phyloP scores from a whole-genome alignment of 1,284 basidiomycete species.

The Apiotrichum siamense region DNA sequence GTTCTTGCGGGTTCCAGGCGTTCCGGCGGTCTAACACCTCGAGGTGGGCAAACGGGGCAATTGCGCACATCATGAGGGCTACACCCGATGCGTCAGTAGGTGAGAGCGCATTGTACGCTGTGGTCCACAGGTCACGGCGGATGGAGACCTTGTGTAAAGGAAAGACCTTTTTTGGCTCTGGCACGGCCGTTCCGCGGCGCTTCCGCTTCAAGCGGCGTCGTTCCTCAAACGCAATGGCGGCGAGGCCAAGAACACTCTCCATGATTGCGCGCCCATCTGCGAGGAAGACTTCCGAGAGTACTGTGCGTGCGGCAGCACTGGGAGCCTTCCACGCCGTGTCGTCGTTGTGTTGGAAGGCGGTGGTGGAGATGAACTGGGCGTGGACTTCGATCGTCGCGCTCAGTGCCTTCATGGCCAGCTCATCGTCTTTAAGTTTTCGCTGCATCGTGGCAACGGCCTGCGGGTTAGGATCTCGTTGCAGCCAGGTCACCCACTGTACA shows the following conservation, averaged over 20 bases:
- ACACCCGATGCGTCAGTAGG: conserved; percentile 58
- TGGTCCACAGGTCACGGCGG: conserved; percentile 62
- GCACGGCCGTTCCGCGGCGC: conserved; percentile 8
- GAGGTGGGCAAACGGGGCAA: conserved; percentile 60
- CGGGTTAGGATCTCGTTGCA: not conserved
- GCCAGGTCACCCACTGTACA: conserved; percentile 53
- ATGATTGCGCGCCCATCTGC: conserved; percentile 39
- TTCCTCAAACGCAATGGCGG: conserved; percentile 26
- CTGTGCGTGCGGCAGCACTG: conserved; percentile 35
- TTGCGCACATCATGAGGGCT: conserved; percentile 55
- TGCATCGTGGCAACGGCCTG: conserved; percentile 19
- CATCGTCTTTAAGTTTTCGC: conserved; percentile 6
- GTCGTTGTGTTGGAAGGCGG: conserved; percentile 53
- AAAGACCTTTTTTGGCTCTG: conserved; percentile 20
- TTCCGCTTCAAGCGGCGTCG: conserved; percentile 18
- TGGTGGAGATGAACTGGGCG: conserved; percentile 52
- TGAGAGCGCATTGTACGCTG: conserved; percentile 57
- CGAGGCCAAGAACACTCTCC: conserved; percentile 30
- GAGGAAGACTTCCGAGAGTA: conserved; percentile 42
- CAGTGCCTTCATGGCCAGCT: conserved; percentile 15
- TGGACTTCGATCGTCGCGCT: conserved; percentile 42
- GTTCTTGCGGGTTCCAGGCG: conserved; percentile 40
- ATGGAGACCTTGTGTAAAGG: conserved; percentile 37
- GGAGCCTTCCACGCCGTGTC: conserved; percentile 15
- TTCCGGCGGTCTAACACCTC: conserved; percentile 52